A percentile compares a stretch with the other conserved stretches of the same genome.
phyloP scores from a whole-genome alignment of 768 basidiomycete genomes.

The Serendipita sp. region DNA sequence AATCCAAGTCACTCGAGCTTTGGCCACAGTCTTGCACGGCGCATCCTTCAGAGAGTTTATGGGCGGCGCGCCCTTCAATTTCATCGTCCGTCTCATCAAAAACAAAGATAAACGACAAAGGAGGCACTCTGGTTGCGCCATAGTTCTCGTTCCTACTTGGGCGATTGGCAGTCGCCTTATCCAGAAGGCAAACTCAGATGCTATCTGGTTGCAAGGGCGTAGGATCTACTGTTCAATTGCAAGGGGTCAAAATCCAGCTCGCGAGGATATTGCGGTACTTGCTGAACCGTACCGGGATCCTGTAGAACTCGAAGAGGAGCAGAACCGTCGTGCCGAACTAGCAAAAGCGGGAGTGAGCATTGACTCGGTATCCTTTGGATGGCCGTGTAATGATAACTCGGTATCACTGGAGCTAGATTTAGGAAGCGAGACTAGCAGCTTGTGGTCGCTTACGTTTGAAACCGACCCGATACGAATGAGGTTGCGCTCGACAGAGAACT shows the following conservation, averaged over 20 bases:
- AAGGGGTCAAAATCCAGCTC: not conserved
- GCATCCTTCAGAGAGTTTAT: slow-evolving; percentile 25
- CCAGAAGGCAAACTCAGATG: not conserved
- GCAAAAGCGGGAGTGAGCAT: not conserved
- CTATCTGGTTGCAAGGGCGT: not conserved
- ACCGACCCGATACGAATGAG: not conserved
- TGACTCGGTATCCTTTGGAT: not conserved
- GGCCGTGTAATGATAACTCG: not conserved
- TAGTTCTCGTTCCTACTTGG: slow-evolving; percentile 30
- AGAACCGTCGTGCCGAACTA: not conserved
- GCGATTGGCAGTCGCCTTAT: slow-evolving; percentile 19
- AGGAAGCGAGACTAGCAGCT: not conserved
- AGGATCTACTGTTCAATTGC: not conserved
- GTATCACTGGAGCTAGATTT: not conserved
- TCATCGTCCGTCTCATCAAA: slow-evolving; percentile 33
- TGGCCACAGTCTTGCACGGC: slow-evolving; percentile 42
- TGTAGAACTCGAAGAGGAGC: not conserved
- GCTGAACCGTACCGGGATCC: not conserved
- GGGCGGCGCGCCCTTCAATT: slow-evolving; percentile 26
- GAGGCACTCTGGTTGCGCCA: slow-evolving; percentile 27
- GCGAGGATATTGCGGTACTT: not conserved
- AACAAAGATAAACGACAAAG: slow-evolving; percentile 18
- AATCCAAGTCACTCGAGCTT: slow-evolving; percentile 40
- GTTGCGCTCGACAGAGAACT: not conserved
- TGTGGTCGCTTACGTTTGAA: not conserved